Evolutionary conservation across 2,329 filamentous ascomycete genomes (phyloP).

Genomic region (Aspergillus latus): DNA sequence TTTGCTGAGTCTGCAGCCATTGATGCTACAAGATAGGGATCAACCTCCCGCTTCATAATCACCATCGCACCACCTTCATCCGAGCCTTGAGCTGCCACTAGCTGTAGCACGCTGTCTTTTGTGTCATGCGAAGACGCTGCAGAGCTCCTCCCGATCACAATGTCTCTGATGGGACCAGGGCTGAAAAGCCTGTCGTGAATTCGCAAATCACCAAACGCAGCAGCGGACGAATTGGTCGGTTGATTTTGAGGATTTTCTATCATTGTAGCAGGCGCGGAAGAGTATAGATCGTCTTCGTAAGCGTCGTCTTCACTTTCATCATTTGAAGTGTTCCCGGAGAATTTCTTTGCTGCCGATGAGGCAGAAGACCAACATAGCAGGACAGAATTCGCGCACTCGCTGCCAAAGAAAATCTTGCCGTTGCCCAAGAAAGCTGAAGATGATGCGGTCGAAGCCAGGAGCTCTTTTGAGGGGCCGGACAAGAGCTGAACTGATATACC

Average conservation of each 20-base stretch:
- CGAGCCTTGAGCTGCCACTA: conserved; percentile 56
- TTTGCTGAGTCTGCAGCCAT: conserved; percentile 72
- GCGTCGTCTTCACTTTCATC: conserved; percentile 58
- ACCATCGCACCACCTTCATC: conserved; percentile 67
- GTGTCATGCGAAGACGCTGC: conserved; percentile 48
- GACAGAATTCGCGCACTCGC: conserved; percentile 76
- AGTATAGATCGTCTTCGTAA: conserved; percentile 55
- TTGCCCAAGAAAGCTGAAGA: conserved; percentile 69
- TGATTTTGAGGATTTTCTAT: conserved; percentile 12
- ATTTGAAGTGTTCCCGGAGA: conserved; percentile 58
- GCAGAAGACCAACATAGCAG: conserved; percentile 77
- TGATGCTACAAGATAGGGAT: conserved; percentile 68
- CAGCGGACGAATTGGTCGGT: conserved; percentile 23
- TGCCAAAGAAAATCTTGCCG: conserved; percentile 77
- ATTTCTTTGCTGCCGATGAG: conserved; percentile 56
- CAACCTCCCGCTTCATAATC: conserved; percentile 73
- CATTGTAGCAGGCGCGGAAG: conserved; percentile 30
- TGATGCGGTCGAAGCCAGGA: conserved; percentile 64
- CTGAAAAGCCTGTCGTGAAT: conserved; percentile 75
- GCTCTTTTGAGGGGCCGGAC: conserved; percentile 56
- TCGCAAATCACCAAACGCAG: conserved; percentile 67
- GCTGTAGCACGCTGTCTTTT: conserved; percentile 49
- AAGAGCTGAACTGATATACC: conserved; percentile 74
- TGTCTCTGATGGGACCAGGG: conserved; percentile 74
- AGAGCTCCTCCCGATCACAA: conserved; percentile 63